Evolutionary conservation across 2,329 filamentous ascomycete species (phyloP), one percentile per base, ranked within the genome.

Genomic region (Lithohypha guttulata): DNA sequence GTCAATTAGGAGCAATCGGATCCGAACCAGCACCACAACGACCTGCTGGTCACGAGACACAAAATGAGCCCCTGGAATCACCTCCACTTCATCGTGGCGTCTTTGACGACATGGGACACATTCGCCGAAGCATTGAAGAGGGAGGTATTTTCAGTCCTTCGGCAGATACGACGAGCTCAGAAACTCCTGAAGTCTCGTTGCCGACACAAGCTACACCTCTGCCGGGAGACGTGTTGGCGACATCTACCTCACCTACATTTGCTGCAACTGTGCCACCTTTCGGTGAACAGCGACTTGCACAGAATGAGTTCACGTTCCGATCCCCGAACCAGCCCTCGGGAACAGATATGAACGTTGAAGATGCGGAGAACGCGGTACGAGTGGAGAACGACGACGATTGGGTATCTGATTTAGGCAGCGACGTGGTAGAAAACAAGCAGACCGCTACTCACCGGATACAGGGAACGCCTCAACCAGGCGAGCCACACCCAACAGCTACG

Each of bases 21-120:
- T n/a, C n/a, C n/a, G 27, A 39, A 11, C 27, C 15, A 19, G n/a
- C n/a, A 13, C 10, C 5, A 6, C 26, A 13, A n/a, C 26, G n/a
- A n/a, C n/a, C n/a, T n/a, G n/a, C n/a, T n/a, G n/a, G n/a, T n/a
- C n/a, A n/a, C n/a, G 26, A 28, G 15, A 28, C 26, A 4, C 4
- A 11, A 6, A 11, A 4, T 4, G 26, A 40, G 14, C 19, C 13
- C 3, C 10, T 40, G n/a, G 20, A 34, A 17, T 40, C 37, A 10
- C 37, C 37, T 28, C 37, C 37, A 8, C 20, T 40, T 14, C 37
- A 40, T 14, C 19, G 37, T 14, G 37, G 37, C 13, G 22, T 40
- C 10, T 40, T 40, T 21, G 37, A 40, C 26, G 36, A 39, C 7
- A 17, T 38, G 2, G 34, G 23, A 18, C 13, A 38, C 27, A 38